Conservation (phyloP, 2,329 filamentous ascomycete species). For the Diaporthe sp. region DNA sequence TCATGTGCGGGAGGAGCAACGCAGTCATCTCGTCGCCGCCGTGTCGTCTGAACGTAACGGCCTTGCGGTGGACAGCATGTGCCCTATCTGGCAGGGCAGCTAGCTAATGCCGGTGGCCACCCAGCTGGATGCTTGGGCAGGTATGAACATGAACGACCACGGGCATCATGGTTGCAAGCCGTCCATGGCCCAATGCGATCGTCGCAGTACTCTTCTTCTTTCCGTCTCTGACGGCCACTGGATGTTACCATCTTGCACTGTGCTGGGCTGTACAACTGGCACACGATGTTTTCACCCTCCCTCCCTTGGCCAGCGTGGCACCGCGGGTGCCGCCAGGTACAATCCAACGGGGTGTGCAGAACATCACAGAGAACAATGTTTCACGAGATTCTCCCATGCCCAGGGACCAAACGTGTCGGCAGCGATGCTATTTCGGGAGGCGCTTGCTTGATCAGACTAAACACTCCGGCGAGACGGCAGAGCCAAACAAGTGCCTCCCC, state of each 20-base stretch:
- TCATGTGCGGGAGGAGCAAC: neutral
- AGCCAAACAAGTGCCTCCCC: slow-evolving; percentile 29
- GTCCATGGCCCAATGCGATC: neutral
- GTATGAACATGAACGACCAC: neutral
- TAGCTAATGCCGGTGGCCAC: neutral
- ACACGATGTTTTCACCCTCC: slow-evolving; percentile 8
- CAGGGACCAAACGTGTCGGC: slow-evolving; percentile 28
- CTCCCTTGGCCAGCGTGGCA: slow-evolving; percentile 19
- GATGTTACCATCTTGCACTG: neutral
- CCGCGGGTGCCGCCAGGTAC: slow-evolving; percentile 29
- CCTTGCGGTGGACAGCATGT: neutral
- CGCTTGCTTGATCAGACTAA: slow-evolving; percentile 35
- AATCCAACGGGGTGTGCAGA: slow-evolving; percentile 10
- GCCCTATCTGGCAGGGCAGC: neutral
- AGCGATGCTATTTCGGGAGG: slow-evolving; percentile 40
- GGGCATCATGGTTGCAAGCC: neutral
- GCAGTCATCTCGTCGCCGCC: slow-evolving; percentile 19
- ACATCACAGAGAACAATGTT: slow-evolving; percentile 26
- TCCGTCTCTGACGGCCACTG: neutral
- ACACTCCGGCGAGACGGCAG: slow-evolving; percentile 22
- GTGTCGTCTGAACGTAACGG: slow-evolving; percentile 22
- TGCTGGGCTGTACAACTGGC: slow-evolving; percentile 7
- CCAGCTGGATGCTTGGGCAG: neutral
- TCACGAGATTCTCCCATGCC: slow-evolving; percentile 34
- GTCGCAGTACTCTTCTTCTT: neutral